These are phyloP conservation scores for Hypoxylon sp. DNA, from an alignment of 2,329 filamentous ascomycete species.

Conservation along the genomic window DNA sequence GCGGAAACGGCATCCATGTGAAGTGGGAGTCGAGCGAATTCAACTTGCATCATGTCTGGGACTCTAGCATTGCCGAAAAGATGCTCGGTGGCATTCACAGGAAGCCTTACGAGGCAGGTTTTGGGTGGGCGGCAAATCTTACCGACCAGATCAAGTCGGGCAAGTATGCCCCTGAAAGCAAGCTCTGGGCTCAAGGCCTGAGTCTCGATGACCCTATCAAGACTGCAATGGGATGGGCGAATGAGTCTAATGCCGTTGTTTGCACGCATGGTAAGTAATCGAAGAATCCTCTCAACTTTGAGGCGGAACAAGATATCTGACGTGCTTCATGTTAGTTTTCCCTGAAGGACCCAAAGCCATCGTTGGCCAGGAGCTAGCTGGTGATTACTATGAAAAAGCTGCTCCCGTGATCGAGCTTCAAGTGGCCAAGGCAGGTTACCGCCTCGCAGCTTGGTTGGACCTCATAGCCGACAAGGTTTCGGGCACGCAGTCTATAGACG, in stretches of 20 bases:
- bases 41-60: slow-evolving; percentile 83
- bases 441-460: slow-evolving; percentile 78
- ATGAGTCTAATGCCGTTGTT: slow-evolving; percentile 73
- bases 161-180: slow-evolving; percentile 65
- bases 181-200: slow-evolving; percentile 70
- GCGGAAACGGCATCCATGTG: slow-evolving; percentile 78
- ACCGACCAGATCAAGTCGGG: slow-evolving; percentile 68
- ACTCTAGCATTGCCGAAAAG: slow-evolving; percentile 77
- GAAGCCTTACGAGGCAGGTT: slow-evolving; percentile 65
- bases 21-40: slow-evolving; percentile 69
- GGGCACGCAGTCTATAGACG: slow-evolving; percentile 46
- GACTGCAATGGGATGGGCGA: slow-evolving; percentile 75
- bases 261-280: slow-evolving; percentile 69
- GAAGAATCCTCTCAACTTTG: slow-evolving; percentile 33
- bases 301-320: slow-evolving; percentile 27
- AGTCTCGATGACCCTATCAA: slow-evolving; percentile 67
- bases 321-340: slow-evolving; percentile 63
- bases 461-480: slow-evolving; percentile 64
- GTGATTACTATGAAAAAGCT: slow-evolving; percentile 74
- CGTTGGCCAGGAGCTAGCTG: slow-evolving; percentile 71
- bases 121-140: slow-evolving; percentile 70
- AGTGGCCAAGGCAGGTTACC: slow-evolving; percentile 77
- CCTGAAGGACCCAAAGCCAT: slow-evolving; percentile 73
- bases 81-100: slow-evolving; percentile 69
- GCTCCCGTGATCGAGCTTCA: slow-evolving; percentile 76